Conservation (phyloP, 306 rosid species). For the Abrus precatorius region DNA sequence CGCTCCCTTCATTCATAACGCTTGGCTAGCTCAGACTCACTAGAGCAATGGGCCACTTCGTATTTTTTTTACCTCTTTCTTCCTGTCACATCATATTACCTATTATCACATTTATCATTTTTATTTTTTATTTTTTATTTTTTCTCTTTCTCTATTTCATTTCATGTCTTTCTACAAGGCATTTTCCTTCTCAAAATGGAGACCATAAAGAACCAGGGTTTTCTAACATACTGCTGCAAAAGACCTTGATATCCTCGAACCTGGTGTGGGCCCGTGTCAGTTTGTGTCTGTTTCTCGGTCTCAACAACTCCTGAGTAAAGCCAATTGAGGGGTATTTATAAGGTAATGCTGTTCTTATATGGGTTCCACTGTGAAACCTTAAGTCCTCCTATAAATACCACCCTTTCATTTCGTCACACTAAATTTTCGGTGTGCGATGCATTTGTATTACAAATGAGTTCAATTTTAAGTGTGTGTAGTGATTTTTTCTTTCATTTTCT, state of each 20-base stretch:
- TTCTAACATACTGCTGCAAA: slow-evolving; percentile 27
- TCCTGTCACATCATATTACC: too few relatives aligned
- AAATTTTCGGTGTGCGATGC: neutral
- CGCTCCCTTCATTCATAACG: neutral
- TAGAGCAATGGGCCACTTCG: too few relatives aligned
- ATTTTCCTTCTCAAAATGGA: neutral
- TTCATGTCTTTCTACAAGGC: too few relatives aligned
- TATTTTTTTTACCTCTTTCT: too few relatives aligned
- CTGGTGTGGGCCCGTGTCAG: neutral
- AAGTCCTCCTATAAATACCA: slow-evolving; percentile 33
- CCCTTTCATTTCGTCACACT: neutral
- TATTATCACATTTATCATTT: too few relatives aligned
- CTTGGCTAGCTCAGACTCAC: too few relatives aligned
- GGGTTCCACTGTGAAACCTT: neutral
- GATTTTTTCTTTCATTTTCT: neutral
- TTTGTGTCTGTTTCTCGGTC: neutral
- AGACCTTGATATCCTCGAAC: slow-evolving; percentile 36
- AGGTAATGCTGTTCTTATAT: too few relatives aligned
- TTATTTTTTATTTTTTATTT: too few relatives aligned
- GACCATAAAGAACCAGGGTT: slow-evolving; percentile 28
- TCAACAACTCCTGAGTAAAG: neutral
- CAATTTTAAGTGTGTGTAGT: neutral
- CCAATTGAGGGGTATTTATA: slow-evolving; percentile 19
- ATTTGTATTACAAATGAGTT: neutral
- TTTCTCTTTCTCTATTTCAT: too few relatives aligned